Conservation (phyloP, 768 basidiomycete species). For the Naganishia vaughanmartiniae region DNA sequence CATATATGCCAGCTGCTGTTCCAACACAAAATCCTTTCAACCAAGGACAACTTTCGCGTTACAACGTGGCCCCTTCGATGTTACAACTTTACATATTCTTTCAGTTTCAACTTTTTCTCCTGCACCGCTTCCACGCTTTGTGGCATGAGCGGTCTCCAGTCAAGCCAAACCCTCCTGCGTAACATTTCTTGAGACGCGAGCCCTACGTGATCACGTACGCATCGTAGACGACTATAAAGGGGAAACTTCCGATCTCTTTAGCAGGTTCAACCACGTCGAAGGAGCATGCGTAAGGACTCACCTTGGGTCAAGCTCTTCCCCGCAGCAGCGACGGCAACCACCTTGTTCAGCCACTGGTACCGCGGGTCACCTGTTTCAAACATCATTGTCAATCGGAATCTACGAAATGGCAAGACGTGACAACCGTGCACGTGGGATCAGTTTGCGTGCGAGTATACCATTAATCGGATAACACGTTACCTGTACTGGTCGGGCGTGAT, state of each 20-base stretch:
- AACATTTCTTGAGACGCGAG: neutral
- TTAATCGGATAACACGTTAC: neutral
- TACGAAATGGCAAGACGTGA: neutral
- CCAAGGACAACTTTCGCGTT: too few species aligned
- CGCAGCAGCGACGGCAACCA: slow-evolving; percentile 36
- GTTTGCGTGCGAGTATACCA: neutral
- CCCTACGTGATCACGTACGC: neutral
- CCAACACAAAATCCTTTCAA: too few species aligned
- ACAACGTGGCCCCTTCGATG: too few species aligned
- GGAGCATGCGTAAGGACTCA: neutral
- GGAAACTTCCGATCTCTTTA: neutral
- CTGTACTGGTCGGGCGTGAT: slow-evolving; percentile 34
- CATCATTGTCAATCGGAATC: slow-evolving; percentile 37
- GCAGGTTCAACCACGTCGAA: neutral
- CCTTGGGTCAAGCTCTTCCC: slow-evolving; percentile 39
- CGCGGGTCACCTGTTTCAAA: slow-evolving; percentile 41
- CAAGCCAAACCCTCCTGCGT: neutral
- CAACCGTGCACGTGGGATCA: neutral
- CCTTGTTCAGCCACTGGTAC: slow-evolving; percentile 42
- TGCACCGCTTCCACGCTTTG: too few species aligned
- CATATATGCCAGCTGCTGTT: too few species aligned
- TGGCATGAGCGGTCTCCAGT: too few species aligned
- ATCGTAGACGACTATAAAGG: neutral
- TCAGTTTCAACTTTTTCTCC: too few species aligned
- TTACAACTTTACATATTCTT: too few species aligned